phyloP scores from a whole-genome alignment of 2,329 filamentous ascomycete species.

The Camillea tinctor region DNA sequence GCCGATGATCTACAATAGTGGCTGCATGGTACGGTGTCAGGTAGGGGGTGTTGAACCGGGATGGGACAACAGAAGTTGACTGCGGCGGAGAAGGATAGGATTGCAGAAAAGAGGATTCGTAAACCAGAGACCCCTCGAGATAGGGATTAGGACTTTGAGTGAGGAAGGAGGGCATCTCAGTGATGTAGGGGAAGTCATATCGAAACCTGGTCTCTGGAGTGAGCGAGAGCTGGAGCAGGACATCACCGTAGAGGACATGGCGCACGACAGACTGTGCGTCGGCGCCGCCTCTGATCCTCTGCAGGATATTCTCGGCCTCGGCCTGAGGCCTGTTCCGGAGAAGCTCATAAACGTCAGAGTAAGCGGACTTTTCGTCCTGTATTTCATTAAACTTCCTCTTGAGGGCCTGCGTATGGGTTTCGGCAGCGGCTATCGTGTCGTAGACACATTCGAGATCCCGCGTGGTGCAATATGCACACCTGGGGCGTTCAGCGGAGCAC shows the following conservation, averaged over 20 bases:
- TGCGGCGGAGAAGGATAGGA: neutral
- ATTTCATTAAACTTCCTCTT: slow-evolving; percentile 32
- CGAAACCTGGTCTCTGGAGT: slow-evolving; percentile 37
- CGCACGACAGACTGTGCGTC: slow-evolving; percentile 33
- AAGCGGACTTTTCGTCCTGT: slow-evolving; percentile 26
- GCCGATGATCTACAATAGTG: slow-evolving; percentile 32
- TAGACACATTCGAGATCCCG: slow-evolving; percentile 30
- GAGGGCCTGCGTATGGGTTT: slow-evolving; percentile 33
- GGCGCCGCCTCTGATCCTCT: slow-evolving; percentile 35
- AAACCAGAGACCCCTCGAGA: slow-evolving; percentile 29
- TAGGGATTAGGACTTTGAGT: slow-evolving; percentile 28
- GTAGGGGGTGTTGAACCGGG: slow-evolving; percentile 17
- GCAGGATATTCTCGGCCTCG: slow-evolving; percentile 36
- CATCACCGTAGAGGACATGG: slow-evolving; percentile 36
- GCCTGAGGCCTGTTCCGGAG: slow-evolving; percentile 19
- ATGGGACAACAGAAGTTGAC: neutral
- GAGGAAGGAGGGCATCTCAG: slow-evolving; percentile 32
- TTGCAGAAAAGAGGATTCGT: slow-evolving; percentile 20
- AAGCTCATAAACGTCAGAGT: slow-evolving; percentile 30
- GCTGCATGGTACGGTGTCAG: slow-evolving; percentile 39
- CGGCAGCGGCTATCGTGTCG: slow-evolving; percentile 27
- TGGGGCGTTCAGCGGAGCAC: slow-evolving; percentile 33
- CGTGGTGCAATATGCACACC: slow-evolving; percentile 30
- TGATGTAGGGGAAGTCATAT: slow-evolving; percentile 39
- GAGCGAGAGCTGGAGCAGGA: slow-evolving; percentile 38